Evolutionary conservation across 2,329 filamentous ascomycete genomes (phyloP), one percentile per base, ranked within the genome.

Genomic region (Leptographium procerum): DNA sequence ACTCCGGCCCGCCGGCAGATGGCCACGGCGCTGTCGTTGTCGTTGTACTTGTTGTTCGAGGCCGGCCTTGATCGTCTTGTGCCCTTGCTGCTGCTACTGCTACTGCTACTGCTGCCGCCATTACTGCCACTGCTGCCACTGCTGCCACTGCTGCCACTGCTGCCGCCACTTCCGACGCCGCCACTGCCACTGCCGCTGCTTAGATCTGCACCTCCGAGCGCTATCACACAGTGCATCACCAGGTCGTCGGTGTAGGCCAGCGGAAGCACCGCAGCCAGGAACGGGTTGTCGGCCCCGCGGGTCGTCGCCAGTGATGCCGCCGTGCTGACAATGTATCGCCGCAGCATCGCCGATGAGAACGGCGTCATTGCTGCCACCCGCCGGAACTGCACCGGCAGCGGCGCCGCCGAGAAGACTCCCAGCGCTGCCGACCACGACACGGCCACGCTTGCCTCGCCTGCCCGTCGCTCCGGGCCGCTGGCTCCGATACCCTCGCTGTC

Each of bases 161-260:
- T 51, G 36, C 31, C 16, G 16, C 51, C 43, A 28, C 26, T 10
- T 28, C 28, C n/a, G 4, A n/a, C 13, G 33, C 14, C 14, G 24
- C 33, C 29, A 13, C 6, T 14, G 22, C 9, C 3, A 29, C 54
- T 19, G 26, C 31, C n/a, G 34, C 50, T 57, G 36, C 48, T 45
- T 11, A 63, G 29, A 24, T 62, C 58, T 9, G 58, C 58, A 14
- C 63, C 64, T 45, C 62, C 59, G 6, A 65, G 58, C 33, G 62
- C 61, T 9, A 64, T 48, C 9, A 65, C 45, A 57, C 61, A 61
- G 58, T 65, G 64, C 64, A 65, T 64, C n/a, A 65, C 59, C 31
- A 65, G 61, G 51, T 65, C 63, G 60, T 65, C 63, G 45, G 56
- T 56, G 40, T 64, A 61, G 29, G 64, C 64, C 24, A 65, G 61